Conservation (phyloP, 2,329 filamentous ascomycete species). For the Sclerotinia trifoliorum region DNA sequence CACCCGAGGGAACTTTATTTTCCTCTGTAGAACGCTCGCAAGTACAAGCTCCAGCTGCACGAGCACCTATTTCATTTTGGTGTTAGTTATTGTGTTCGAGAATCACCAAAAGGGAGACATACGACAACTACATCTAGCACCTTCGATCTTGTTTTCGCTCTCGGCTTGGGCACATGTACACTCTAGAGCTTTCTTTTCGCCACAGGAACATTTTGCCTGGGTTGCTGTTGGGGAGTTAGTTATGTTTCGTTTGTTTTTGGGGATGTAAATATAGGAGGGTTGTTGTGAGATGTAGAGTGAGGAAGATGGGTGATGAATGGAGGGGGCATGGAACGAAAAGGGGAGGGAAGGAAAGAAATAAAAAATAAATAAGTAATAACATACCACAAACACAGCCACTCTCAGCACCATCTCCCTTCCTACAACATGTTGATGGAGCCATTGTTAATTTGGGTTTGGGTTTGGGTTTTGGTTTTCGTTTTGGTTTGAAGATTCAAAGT, state of each 20-base stretch:
- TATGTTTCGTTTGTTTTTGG: neutral
- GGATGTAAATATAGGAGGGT: neutral
- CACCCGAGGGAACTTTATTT: slow-evolving; percentile 61
- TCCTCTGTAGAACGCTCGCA: slow-evolving; percentile 71
- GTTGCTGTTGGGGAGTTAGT: slow-evolving; percentile 43
- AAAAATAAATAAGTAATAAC: neutral
- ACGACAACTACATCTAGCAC: slow-evolving; percentile 80
- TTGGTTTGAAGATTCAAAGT: neutral
- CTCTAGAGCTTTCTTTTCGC: slow-evolving; percentile 79
- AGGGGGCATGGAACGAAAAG: no score
- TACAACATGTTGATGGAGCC: slow-evolving; percentile 39
- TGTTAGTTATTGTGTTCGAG: no score
- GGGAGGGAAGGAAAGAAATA: neutral
- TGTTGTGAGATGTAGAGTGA: neutral
- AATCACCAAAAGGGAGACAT: no score
- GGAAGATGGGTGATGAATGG: neutral
- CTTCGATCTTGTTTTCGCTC: slow-evolving; percentile 70
- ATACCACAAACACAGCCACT: slow-evolving; percentile 38
- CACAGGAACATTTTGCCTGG: slow-evolving; percentile 80
- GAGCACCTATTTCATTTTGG: slow-evolving; percentile 52
- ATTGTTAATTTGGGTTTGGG: no score
- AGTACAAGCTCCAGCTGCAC: slow-evolving; percentile 77
- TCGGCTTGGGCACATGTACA: slow-evolving; percentile 80
- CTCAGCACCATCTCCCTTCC: slow-evolving; percentile 31
- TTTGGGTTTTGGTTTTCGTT: neutral